phyloP scores from a whole-genome alignment of 768 basidiomycete species.

The Calocera viscosa region DNA sequence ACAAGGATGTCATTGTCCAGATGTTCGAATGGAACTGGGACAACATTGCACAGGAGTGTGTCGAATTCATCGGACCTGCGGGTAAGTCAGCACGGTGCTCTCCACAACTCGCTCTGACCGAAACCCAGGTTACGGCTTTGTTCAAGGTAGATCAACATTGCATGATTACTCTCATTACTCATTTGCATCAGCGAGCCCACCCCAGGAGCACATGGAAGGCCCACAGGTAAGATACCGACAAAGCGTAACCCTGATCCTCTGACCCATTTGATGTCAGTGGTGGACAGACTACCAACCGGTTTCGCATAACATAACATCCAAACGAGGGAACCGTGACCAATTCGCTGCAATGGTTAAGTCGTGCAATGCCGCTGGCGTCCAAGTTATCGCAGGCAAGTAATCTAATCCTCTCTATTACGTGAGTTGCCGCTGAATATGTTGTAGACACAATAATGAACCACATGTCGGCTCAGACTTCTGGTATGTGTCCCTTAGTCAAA shows the following conservation, averaged over 20 bases:
- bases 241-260: background rate
- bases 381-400: slow-evolving; percentile 38
- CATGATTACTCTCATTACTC: background rate
- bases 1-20: slow-evolving; percentile 43
- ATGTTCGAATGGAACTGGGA: slow-evolving; percentile 61
- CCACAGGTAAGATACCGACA: background rate
- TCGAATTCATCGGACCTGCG: slow-evolving; percentile 52
- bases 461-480: background rate
- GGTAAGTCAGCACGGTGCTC: slow-evolving; percentile 23
- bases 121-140: slow-evolving; percentile 40
- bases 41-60: slow-evolving; percentile 51
- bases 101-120: background rate
- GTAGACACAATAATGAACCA: background rate
- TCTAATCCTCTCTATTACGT: background rate
- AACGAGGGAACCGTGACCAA: slow-evolving; percentile 47
- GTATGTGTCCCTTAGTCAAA: background rate
- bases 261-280: slow-evolving; percentile 37
- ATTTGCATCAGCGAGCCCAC: background rate
- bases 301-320: slow-evolving; percentile 51
- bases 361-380: slow-evolving; percentile 45
- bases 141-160: slow-evolving; percentile 37
- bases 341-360: slow-evolving; percentile 37
- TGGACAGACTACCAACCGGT: slow-evolving; percentile 67
- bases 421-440: background rate
- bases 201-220: background rate